Base-by-base conservation (phyloP, 176 grass and related monocot genomes). In the Zizania latifolia region DNA sequence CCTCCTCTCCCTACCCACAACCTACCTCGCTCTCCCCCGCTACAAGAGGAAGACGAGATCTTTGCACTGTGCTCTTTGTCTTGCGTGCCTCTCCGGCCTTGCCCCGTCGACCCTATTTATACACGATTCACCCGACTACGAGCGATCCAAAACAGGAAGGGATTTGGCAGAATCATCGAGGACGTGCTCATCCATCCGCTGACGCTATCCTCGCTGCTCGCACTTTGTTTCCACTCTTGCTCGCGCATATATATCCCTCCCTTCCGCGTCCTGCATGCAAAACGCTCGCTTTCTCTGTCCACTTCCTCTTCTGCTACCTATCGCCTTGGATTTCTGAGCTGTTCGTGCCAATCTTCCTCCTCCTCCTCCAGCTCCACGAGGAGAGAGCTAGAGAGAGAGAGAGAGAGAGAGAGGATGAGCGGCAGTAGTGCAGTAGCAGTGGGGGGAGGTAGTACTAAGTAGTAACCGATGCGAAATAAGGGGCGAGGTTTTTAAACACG, bases 401-500 rank as follows among this genome's bases (percentile, higher is more conserved):
- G 28, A 33, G 76, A 13, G 19, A 40, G 29, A 40, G 31, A n/a
- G 34, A 23, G 9, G 36, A 19, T 17, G 4, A 38, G 60, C 19
- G 23, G 70, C 16, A 38, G 45, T 44, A 29, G 64, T 21, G 45
- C 19, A 11, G 62, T 41, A 60, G 54, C 29, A 70, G 28, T 38
- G 43, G 77, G 24, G 64, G 38, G 41, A 63, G n/a, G n/a, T n/a
- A n/a, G n/a, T n/a, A n/a, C n/a, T n/a, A n/a, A n/a, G 44, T 62
- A 59, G 87, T 88, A 94, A 94, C 92, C 65, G 79, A 70, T 88
- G 88, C 88, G 65, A 82, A 78, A 81, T 84, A 83, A 91, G 82
- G 78, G 82, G 37, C 57, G 84, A 66, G 33, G 85, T 78, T 86
- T 91, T 92, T 81, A 86, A 92, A 81, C 81, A 65, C 39, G 41